phyloP scores from a whole-genome alignment of 106 monocot genomes.

The Phalaenopsis equestris region DNA sequence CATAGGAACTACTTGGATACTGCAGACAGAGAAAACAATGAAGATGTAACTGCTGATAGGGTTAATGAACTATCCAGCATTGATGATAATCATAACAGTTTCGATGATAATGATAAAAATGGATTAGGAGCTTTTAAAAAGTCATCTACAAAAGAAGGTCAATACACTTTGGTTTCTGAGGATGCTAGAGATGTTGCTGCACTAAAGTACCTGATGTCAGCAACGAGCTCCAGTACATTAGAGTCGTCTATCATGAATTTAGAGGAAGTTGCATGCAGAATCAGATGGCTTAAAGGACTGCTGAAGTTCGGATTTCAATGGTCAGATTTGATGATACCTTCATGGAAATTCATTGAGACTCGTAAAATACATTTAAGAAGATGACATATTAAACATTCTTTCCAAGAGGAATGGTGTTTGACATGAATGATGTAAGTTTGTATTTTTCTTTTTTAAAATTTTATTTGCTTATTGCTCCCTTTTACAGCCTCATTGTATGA shows the following conservation, averaged over 20 bases:
- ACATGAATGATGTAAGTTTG: conserved; percentile 12
- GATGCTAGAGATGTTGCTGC: conserved; percentile 1
- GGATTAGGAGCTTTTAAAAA: not conserved
- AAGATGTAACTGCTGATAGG: not conserved
- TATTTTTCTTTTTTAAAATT: not conserved
- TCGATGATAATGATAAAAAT: conserved; percentile 10
- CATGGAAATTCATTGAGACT: conserved; percentile 41
- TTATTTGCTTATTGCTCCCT: not conserved
- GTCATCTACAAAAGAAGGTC: conserved; percentile 1
- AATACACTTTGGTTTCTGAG: not conserved
- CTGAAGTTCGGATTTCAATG: conserved; percentile 33
- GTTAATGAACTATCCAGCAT: conserved; percentile 6
- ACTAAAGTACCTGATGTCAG: conserved; percentile 6
- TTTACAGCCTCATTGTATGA: not conserved
- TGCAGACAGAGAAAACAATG: not conserved
- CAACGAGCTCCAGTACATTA: conserved; percentile 25
- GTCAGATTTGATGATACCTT: conserved; percentile 40
- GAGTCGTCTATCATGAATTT: conserved; percentile 50
- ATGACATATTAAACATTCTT: conserved; percentile 7
- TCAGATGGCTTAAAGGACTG: conserved; percentile 63
- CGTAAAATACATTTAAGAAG: conserved; percentile 2
- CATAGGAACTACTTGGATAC: not conserved
- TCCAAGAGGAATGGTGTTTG: not conserved
- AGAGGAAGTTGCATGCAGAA: conserved; percentile 52
- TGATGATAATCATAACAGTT: conserved; percentile 9